phyloP scores from a whole-genome alignment of 148 eudicot genomes.

The Pouteria glomerata region DNA sequence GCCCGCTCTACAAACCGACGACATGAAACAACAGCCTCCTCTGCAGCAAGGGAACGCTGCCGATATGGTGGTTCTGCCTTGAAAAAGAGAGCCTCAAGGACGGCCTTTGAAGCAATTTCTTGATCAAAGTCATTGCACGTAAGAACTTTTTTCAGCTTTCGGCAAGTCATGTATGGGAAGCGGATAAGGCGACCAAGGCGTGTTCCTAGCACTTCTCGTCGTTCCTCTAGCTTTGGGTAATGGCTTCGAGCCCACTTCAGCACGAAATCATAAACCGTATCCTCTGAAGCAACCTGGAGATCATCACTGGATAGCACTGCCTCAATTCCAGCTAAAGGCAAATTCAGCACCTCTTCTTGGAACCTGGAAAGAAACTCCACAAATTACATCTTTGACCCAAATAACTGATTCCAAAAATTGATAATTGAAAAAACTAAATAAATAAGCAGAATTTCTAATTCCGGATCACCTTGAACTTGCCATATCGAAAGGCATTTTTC shows the following conservation, averaged over 20 bases:
- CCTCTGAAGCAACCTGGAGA: slow-evolving; percentile 76
- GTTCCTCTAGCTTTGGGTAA: slow-evolving; percentile 48
- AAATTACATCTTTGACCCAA: background rate
- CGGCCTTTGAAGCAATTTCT: slow-evolving; percentile 41
- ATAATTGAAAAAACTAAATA: background rate
- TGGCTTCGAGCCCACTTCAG: slow-evolving; percentile 64
- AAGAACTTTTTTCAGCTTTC: slow-evolving; percentile 55
- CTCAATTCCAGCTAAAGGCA: slow-evolving; percentile 66
- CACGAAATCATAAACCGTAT: slow-evolving; percentile 57
- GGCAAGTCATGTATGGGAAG: slow-evolving; percentile 63
- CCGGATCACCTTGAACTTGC: background rate
- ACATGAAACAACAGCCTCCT: slow-evolving; percentile 23
- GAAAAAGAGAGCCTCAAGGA: slow-evolving; percentile 65
- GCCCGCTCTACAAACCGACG: slow-evolving; percentile 49
- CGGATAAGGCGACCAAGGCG: slow-evolving; percentile 53
- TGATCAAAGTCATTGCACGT: slow-evolving; percentile 49
- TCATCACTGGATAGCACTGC: slow-evolving; percentile 60
- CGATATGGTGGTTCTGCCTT: slow-evolving; percentile 62
- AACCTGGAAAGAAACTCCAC: slow-evolving; percentile 31
- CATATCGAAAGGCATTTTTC: too few species aligned
- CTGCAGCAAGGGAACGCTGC: slow-evolving; percentile 38
- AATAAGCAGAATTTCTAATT: background rate
- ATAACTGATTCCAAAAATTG: background rate
- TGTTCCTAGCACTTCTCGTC: slow-evolving; percentile 40
- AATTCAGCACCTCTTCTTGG: slow-evolving; percentile 56